A percentile compares a stretch with the other conserved stretches of the same genome.
phyloP scores from a whole-genome alignment of 2,329 filamentous ascomycete genomes.

The Pseudocercospora pini-densiflorae region DNA sequence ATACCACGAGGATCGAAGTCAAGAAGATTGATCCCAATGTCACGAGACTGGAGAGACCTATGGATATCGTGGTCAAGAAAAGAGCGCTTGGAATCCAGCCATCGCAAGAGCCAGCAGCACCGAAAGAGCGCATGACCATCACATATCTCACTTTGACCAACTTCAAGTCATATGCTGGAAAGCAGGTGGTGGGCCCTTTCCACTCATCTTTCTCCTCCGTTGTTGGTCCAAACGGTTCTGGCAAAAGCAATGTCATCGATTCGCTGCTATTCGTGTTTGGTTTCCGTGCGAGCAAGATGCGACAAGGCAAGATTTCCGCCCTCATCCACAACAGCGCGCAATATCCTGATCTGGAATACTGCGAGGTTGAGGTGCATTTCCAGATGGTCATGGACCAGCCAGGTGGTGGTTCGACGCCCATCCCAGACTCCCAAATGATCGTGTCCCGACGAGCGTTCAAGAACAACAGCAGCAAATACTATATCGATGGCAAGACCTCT shows the following conservation, averaged over 20 bases:
- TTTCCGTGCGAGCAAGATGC: conserved; percentile 98
- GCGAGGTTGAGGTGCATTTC: conserved; percentile 96
- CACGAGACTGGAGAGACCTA: conserved; percentile 81
- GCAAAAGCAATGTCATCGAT: conserved; percentile 99
- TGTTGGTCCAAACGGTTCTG: conserved; percentile 95
- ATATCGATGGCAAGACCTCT: conserved; percentile 87
- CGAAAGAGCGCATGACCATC: conserved; percentile 88
- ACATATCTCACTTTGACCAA: conserved; percentile 91
- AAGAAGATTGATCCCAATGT: conserved; percentile 78
- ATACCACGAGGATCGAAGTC: conserved; percentile 46
- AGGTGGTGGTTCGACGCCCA: conserved; percentile 72
- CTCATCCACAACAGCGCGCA: conserved; percentile 96
- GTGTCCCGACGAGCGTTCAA: conserved; percentile 94
- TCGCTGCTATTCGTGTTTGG: conserved; percentile 98
- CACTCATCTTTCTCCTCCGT: conserved; percentile 97
- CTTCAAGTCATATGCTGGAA: conserved; percentile 98
- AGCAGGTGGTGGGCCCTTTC: conserved; percentile 94
- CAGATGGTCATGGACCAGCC: conserved; percentile 91
- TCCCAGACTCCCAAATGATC: conserved; percentile 82
- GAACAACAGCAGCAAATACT: conserved; percentile 98
- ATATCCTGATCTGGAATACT: conserved; percentile 82
- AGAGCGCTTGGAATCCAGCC: conserved; percentile 68
- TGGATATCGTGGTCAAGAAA: conserved; percentile 92
- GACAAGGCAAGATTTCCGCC: conserved; percentile 96
- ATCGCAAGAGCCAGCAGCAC: conserved; percentile 73